Evolutionary conservation across 2,329 filamentous ascomycete genomes (phyloP).

Genomic region (Nemania sp.): DNA sequence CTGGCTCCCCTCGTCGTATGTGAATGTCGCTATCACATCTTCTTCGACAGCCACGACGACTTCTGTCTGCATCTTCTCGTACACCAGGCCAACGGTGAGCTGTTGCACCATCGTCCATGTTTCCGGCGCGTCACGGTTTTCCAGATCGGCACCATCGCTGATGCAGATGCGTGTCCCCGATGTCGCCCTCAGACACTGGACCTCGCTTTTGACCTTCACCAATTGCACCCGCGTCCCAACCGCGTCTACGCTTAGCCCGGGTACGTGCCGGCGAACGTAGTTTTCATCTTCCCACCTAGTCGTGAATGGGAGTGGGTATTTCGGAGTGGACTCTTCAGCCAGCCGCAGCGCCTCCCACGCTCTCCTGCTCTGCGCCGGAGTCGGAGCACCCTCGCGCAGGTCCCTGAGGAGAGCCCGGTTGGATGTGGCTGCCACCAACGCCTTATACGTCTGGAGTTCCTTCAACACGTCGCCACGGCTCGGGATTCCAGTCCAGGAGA

Average conservation of each 20-base stretch:
- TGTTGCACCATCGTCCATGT: not conserved
- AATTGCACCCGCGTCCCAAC: not conserved
- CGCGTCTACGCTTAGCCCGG: no score
- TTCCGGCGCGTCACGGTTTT: not conserved
- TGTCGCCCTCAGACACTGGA: not conserved
- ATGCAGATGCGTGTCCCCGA: not conserved
- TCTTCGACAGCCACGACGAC: constrained; percentile 3
- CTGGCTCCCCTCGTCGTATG: not conserved
- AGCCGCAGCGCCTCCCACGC: not conserved
- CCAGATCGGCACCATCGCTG: not conserved
- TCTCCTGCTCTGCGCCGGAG: not conserved
- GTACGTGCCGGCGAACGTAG: no score
- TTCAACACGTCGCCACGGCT: not conserved
- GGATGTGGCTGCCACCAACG: not conserved
- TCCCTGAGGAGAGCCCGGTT: not conserved
- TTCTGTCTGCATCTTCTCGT: not conserved
- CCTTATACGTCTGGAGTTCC: not conserved
- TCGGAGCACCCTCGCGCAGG: not conserved
- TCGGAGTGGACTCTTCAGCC: no score
- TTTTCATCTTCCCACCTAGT: not conserved
- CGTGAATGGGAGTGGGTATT: no score
- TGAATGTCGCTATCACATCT: not conserved
- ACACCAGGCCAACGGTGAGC: not conserved
- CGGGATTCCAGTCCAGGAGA: not conserved
- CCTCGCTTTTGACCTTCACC: not conserved